Evolutionary conservation across 768 basidiomycete genomes (phyloP), one percentile per base, ranked within the genome.

Genomic region (Suillus luteus): DNA sequence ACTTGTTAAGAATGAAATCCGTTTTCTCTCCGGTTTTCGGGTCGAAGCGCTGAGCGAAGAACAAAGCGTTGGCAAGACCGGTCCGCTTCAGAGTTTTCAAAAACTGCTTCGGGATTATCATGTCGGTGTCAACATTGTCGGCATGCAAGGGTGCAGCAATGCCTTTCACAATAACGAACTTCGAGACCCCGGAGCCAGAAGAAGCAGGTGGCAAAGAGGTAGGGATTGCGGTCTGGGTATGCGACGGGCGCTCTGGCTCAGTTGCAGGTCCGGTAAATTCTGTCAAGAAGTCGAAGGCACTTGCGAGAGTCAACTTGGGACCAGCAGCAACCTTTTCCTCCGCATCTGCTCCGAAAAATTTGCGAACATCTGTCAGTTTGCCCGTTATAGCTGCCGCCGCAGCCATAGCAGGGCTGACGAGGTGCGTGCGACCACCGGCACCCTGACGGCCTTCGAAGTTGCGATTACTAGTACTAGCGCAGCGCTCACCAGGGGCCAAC

Each of bases 71-170:
- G 9, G 92, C 91, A 54, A 96, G 83, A 52, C 94, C 94, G 48
- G 94, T 95, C 61, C 94, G 85, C 76, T 95, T 93, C 70, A 96
- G 78, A 0, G 94, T 96, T 78, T 95, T 96, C 75, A 96, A 78
- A 81, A 95, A 96, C 71, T 95, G 93, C 70, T 95, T 95, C 3
- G 94, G 94, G 72, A 96, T 95, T 74, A 96, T 93, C 86, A 90
- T 91, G 71, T 96, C 94, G 54, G 94, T 96, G 77, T 96, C 94
- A 66, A 95, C 88, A 68, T 94, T 93, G 65, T 89, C 86, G 52
- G 90, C 89, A 73, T 89, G 83, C 76, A 93, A 70, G n/a, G 92
- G 91, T 11, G 90, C 91, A 49, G 90, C 84, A 61, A 92, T 84
- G 48, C 92, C 92, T 72, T 86, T 87, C 60, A 93, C 76, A 58